Conservation (phyloP, 148 eudicot species). For the Fagopyrum esculentum region DNA sequence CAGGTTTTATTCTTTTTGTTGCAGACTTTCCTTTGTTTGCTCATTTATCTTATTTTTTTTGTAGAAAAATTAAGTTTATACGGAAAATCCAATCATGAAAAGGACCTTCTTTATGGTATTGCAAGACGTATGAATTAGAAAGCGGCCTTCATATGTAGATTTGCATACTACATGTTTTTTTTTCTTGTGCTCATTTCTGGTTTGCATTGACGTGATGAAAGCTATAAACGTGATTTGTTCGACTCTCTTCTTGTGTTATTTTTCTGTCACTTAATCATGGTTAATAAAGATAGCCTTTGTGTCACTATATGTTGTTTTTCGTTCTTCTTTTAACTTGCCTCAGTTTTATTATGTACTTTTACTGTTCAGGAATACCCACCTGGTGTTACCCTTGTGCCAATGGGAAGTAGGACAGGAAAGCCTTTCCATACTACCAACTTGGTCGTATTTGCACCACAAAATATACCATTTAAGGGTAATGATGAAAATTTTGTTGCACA, state of each 20-base stretch:
- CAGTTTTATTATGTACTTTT: not conserved
- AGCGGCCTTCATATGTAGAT: not conserved
- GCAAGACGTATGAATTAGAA: not conserved
- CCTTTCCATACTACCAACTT: slow-evolving; percentile 89
- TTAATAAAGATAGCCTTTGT: not conserved
- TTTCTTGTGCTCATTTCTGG: not conserved
- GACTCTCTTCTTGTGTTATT: not conserved
- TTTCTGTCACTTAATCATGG: not conserved
- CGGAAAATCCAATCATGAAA: not conserved
- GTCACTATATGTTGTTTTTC: not conserved
- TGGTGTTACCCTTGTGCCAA: slow-evolving; percentile 70
- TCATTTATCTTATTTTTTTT: not conserved
- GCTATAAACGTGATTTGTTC: not conserved
- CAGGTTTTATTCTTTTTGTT: slow-evolving; percentile 40
- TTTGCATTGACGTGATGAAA: not conserved
- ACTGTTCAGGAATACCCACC: slow-evolving; percentile 75
- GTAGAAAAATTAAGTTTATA: not conserved
- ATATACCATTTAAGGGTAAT: slow-evolving; percentile 15
- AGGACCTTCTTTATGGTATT: not conserved
- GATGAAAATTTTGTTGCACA: slow-evolving; percentile 33
- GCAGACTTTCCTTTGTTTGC: not conserved
- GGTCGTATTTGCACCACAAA: slow-evolving; percentile 59
- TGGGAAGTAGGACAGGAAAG: slow-evolving; percentile 81
- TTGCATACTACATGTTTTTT: not conserved
- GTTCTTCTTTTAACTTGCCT: not conserved